phyloP scores from a whole-genome alignment of 2,329 filamentous ascomycete species.

The Zasmidium citrigriseum region DNA sequence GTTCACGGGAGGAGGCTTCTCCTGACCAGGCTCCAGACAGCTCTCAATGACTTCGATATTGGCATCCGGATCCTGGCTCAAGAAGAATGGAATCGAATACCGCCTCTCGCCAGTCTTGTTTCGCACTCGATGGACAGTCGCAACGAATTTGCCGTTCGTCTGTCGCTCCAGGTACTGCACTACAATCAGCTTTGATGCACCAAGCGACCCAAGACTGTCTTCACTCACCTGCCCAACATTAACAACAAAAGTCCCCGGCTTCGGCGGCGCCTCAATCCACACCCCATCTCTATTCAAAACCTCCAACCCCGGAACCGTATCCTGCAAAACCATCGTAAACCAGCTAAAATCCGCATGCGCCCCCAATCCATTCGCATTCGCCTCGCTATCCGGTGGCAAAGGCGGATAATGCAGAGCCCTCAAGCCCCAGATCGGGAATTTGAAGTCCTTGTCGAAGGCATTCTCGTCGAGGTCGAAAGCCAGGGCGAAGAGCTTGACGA shows the following conservation, averaged over 20 bases:
- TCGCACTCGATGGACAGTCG: conserved; percentile 49
- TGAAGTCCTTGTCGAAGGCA: conserved; percentile 39
- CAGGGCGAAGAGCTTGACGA: conserved; percentile 40
- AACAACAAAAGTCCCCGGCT: conserved; percentile 48
- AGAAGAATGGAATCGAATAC: conserved; percentile 52
- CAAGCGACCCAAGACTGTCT: neutral
- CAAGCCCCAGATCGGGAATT: conserved; percentile 37
- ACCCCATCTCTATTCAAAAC: conserved; percentile 42
- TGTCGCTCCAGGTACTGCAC: conserved; percentile 50
- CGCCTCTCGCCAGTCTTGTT: conserved; percentile 43
- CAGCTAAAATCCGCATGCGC: conserved; percentile 26
- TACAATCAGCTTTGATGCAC: conserved; percentile 44
- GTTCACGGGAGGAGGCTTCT: conserved; percentile 1
- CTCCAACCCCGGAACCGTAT: conserved; percentile 36
- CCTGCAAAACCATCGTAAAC: conserved; percentile 12
- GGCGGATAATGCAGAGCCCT: conserved; percentile 39
- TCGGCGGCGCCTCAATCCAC: conserved; percentile 49
- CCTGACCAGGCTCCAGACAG: conserved; percentile 30
- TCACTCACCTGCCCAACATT: conserved; percentile 44
- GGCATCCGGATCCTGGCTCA: conserved; percentile 40
- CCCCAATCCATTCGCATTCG: conserved; percentile 33
- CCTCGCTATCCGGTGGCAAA: neutral
- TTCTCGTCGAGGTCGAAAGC: conserved; percentile 36
- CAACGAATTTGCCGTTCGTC: conserved; percentile 45
- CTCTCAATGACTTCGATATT: conserved; percentile 33